Evolutionary conservation across 2,329 filamentous ascomycete species (phyloP), one percentile per base, ranked within the genome.

Genomic region (Cadophora luteo-olivacea): DNA sequence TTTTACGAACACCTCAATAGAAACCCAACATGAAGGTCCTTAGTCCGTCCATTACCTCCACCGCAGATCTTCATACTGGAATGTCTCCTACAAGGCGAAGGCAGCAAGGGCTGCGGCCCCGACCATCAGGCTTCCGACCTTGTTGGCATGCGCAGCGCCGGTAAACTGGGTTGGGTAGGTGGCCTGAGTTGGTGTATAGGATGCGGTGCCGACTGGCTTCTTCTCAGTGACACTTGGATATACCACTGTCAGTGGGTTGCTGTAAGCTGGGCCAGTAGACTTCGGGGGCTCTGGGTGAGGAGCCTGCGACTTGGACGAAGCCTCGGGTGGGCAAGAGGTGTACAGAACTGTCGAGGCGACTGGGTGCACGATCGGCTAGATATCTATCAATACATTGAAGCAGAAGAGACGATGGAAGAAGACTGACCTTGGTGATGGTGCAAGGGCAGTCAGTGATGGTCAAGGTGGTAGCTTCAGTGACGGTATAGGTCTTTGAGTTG

Each of bases 391-490:
- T 49, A 36, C 16, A 7, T 33, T 61, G 55, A 11, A 36, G 25
- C 6, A 38, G 55, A 57, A 54, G 29, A 24, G 29, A 19, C 9
- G 48, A 9, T 2, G 19, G 22, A 32, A 29, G 29, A 6, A 36
- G 32, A 79, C 80, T 75, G 83, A 77, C 75, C 36, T 69, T 41
- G 49, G 73, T 72, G 12, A 72, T 24, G 41, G 69, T 71, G 62
- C 74, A 72, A 63, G 74, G 72, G 33, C 72, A 67, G 57, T 77
- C 69, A 29, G 65, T 69, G 52, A 68, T 69, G 66, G 82, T 84
- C 76, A 84, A 73, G 64, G 80, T 81, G 58, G 81, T 81, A 66
- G 82, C 86, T 82, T 85, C 82, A 73, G 89, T 89, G 81, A 93
- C 83, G 75, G 86, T 90, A 85, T 91, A 92, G 14, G 65, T 66